Evolutionary conservation across 176 grass and related monocot genomes (phyloP), one percentile per base, ranked within the genome.

Genomic region (Paspalum vaginatum): DNA sequence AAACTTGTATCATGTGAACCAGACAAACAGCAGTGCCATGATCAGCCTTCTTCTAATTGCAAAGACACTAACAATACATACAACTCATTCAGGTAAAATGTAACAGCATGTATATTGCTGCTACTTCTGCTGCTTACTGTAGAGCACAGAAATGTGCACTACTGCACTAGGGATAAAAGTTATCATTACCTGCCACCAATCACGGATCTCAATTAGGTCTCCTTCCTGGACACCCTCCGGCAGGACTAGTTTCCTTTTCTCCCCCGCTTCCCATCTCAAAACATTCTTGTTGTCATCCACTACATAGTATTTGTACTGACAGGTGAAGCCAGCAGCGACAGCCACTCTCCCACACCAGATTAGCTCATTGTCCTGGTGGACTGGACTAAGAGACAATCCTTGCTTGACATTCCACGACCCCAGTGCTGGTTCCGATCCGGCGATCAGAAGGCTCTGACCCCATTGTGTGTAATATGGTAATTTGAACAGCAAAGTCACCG

Each of bases 391-490:
- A 16, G 93, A 37, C n/a, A 96, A 9, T 15, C 88, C 97, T 71
- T 93, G 84, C 84, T 96, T 95, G 41, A 93, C 88, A 73, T 91
- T 93, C 93, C 97, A 93, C 7, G 91, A 95, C 15, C 97, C 97
- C 6, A 99, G 87, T 26, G 45, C 58, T 0, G 86, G 82, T 8
- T 89, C 86, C 0, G 93, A 99, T 78, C 97, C 97, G 1, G 92
- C 88, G 21, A 99, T 67, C 44, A 96, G 20, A 26, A 99, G 86
- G 48, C 81, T 91, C 79, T 95, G 90, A 1, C 96, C 93, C 96
- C 96, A 99, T 43, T 91, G 84, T 0, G 96, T 99, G 75, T 90
- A 99, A 66, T 99, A 93, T 4, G 93, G 93, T 15, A 99, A 53
- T 79, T 91, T 95, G 87, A 99, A 95, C 68, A 88, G 43, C 47